A percentile compares a stretch with the other conserved stretches of the same genome.
Conservation (phyloP, 331 rosid genomes). For the Pyracantha coccinea region DNA sequence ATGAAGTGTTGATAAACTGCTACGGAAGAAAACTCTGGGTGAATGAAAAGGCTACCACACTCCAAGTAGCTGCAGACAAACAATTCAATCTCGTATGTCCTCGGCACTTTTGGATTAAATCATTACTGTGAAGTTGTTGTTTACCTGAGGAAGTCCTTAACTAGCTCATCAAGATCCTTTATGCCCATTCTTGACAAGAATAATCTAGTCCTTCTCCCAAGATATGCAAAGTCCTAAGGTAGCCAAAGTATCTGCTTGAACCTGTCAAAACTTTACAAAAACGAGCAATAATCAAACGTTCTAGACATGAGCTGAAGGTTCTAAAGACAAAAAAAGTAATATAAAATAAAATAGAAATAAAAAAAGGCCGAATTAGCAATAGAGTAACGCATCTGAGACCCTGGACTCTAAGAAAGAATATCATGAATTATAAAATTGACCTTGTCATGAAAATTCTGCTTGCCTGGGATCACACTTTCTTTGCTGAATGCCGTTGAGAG, state of each 20-base stretch:
- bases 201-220: conserved; percentile 59
- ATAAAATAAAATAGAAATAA: not conserved
- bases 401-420: not conserved
- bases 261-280: conserved; percentile 26
- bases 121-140: not conserved
- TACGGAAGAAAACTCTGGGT: conserved; percentile 44
- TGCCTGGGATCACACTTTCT: conserved; percentile 22
- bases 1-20: conserved; percentile 51
- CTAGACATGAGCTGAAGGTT: not conserved
- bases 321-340: not conserved
- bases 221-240: conserved; percentile 61
- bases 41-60: conserved; percentile 57
- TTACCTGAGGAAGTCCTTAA: conserved; percentile 65
- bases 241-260: conserved; percentile 46
- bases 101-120: conserved; percentile 6
- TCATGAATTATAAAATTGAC: conserved; percentile 25
- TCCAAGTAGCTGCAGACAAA: conserved; percentile 60
- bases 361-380: not conserved
- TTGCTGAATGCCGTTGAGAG: conserved; percentile 41
- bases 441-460: conserved; percentile 36
- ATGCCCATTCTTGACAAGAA: conserved; percentile 57
- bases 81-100: conserved; percentile 6
- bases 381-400: conserved; percentile 11
- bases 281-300: conserved; percentile 9
- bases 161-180: conserved; percentile 51